phyloP scores from a whole-genome alignment of 1,139 yeast species.

The Spathaspora sp. region DNA sequence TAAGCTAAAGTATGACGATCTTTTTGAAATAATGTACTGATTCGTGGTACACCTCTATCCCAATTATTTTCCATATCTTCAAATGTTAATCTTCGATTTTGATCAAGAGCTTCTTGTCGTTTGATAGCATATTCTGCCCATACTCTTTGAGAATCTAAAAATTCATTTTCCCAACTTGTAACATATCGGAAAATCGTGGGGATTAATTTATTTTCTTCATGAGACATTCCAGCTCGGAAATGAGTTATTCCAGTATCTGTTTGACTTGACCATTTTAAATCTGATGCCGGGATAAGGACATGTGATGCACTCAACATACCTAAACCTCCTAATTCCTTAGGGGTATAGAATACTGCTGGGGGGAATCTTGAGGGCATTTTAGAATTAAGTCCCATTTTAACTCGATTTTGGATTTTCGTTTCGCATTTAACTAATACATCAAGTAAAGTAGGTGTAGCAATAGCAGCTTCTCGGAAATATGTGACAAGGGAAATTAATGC shows the following conservation, averaged over 20 bases:
- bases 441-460: slow-evolving; percentile 74
- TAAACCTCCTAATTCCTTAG: slow-evolving; percentile 93
- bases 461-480: slow-evolving; percentile 90
- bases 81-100: slow-evolving; percentile 80
- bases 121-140: slow-evolving; percentile 97
- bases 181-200: slow-evolving; percentile 94
- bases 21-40: slow-evolving; percentile 90
- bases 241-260: slow-evolving; percentile 95
- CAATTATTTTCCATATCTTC: slow-evolving; percentile 94
- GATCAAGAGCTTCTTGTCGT: slow-evolving; percentile 83
- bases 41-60: slow-evolving; percentile 97
- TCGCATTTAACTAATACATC: slow-evolving; percentile 89
- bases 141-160: slow-evolving; percentile 88
- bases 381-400: slow-evolving; percentile 91
- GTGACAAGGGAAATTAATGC: slow-evolving; percentile 84
- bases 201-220: slow-evolving; percentile 74
- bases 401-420: slow-evolving; percentile 90
- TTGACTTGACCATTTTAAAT: slow-evolving; percentile 86
- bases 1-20: slow-evolving; percentile 94
- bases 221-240: slow-evolving; percentile 92
- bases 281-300: slow-evolving; percentile 90
- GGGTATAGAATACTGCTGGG: slow-evolving; percentile 97
- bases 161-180: slow-evolving; percentile 96
- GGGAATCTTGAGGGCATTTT: slow-evolving; percentile 99
- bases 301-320: slow-evolving; percentile 99